Conservation (phyloP, 2,329 filamentous ascomycete genomes). For the Colletotrichum phormii region DNA sequence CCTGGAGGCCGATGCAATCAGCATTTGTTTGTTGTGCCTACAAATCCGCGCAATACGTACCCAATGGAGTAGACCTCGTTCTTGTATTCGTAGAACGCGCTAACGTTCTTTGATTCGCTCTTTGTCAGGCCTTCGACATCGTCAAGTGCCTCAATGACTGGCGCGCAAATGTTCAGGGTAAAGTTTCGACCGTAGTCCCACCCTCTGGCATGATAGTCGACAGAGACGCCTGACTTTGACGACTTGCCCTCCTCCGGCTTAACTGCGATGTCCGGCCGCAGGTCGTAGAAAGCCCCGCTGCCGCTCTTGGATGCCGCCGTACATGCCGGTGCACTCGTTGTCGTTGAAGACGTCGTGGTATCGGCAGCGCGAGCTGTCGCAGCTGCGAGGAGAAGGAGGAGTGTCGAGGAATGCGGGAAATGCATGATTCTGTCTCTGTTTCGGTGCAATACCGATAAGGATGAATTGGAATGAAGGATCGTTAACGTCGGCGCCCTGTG, state of each 20-base stretch:
- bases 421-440: slow-evolving; percentile 40
- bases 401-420: slow-evolving; percentile 34
- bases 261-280: slow-evolving; percentile 65
- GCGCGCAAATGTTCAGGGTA: slow-evolving; percentile 83
- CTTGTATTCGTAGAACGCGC: slow-evolving; percentile 78
- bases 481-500: slow-evolving; percentile 7
- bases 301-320: slow-evolving; percentile 67
- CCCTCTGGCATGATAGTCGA: slow-evolving; percentile 74
- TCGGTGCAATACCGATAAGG: neutral
- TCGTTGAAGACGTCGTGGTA: slow-evolving; percentile 46
- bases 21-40: neutral
- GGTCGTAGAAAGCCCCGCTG: slow-evolving; percentile 69
- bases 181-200: slow-evolving; percentile 86
- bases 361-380: slow-evolving; percentile 46
- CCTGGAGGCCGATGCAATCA: slow-evolving; percentile 47
- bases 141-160: slow-evolving; percentile 75
- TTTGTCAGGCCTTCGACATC: slow-evolving; percentile 74
- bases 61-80: slow-evolving; percentile 81
- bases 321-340: slow-evolving; percentile 60
- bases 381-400: slow-evolving; percentile 50
- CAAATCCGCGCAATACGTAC: slow-evolving; percentile 56
- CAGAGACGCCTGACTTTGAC: slow-evolving; percentile 54
- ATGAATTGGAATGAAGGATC: slow-evolving; percentile 8
- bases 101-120: slow-evolving; percentile 76
- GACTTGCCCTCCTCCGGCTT: slow-evolving; percentile 56